Evolutionary conservation across 345 rosid species (phyloP).

Genomic region (Reutealis trisperma): DNA sequence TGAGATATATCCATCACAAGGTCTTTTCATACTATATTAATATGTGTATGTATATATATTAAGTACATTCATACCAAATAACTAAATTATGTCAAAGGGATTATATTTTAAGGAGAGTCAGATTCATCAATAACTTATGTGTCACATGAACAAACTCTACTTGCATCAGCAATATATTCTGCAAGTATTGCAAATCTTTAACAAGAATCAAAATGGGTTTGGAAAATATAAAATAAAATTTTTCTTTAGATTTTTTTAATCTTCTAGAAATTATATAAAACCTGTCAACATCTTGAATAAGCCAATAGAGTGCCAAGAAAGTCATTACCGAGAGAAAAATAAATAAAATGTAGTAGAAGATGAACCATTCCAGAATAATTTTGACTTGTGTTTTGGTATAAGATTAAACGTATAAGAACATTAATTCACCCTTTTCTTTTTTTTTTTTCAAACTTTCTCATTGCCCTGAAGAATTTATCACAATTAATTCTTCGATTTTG

Average conservation of each 20-base stretch:
- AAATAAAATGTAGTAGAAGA: neutral
- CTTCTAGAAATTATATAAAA: neutral
- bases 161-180: constrained; percentile 16
- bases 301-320: constrained; percentile 1
- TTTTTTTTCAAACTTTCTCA: neutral
- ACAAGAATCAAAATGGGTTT: neutral
- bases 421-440: neutral
- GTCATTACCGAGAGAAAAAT: constrained; percentile 2
- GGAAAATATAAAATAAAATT: neutral
- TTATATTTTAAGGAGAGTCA: too few relatives aligned
- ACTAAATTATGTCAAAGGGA: neutral
- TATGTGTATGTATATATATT: too few relatives aligned
- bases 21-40: too few relatives aligned
- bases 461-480: neutral
- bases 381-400: constrained; percentile 14
- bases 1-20: neutral
- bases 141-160: constrained; percentile 1
- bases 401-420: neutral
- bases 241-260: neutral
- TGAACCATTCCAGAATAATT: constrained; percentile 13
- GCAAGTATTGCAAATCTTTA: constrained; percentile 9
- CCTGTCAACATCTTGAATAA: constrained; percentile 16
- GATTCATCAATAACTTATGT: neutral
- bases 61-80: neutral
- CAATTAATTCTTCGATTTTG: neutral